These are phyloP conservation scores for Cladosporium sphaerospermum DNA, from an alignment of 2,329 filamentous ascomycete species.

Conservation along the genomic window DNA sequence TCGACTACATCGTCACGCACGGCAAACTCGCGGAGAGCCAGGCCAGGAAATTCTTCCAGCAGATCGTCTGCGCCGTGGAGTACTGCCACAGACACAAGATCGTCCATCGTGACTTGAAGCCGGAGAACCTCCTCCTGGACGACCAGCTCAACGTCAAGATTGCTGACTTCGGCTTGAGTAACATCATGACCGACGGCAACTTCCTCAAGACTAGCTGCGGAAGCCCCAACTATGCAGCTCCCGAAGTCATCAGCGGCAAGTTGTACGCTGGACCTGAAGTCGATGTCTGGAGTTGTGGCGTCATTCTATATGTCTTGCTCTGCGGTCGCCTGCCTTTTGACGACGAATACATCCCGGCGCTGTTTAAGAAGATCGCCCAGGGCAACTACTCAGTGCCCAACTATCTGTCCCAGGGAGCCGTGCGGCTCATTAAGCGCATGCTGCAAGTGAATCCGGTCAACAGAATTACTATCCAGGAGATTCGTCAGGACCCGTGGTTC, in stretches of 20 bases:
- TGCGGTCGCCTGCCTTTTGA: constrained; percentile 78
- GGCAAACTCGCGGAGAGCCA: constrained; percentile 86
- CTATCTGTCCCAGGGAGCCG: constrained; percentile 82
- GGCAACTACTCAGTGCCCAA: constrained; percentile 88
- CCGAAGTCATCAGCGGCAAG: constrained; percentile 96
- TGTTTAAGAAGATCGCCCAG: constrained; percentile 96
- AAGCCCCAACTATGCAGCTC: constrained; percentile 95
- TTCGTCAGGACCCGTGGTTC: constrained; percentile 92
- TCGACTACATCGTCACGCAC: constrained; percentile 95
- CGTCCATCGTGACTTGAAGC: constrained; percentile 94
- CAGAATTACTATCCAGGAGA: constrained; percentile 88
- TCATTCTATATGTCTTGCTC: constrained; percentile 61
- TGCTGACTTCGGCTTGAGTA: constrained; percentile 95
- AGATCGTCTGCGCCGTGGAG: constrained; percentile 97
- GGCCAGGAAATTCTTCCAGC: constrained; percentile 97
- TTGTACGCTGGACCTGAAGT: constrained; percentile 96
- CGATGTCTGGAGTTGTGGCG: constrained; percentile 87
- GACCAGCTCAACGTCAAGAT: constrained; percentile 98
- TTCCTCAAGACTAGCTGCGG: constrained; percentile 98
- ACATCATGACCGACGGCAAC: constrained; percentile 99
- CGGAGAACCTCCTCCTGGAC: constrained; percentile 92
- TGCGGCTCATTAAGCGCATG: constrained; percentile 82
- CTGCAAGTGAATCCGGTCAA: constrained; percentile 91
- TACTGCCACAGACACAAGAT: constrained; percentile 99
- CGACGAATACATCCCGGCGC: constrained; percentile 93